Percentiles rank a stretch among this genome's conserved stretches.
Evolutionary conservation across 768 basidiomycete species (phyloP).

Genomic region (Mycena galopus): DNA sequence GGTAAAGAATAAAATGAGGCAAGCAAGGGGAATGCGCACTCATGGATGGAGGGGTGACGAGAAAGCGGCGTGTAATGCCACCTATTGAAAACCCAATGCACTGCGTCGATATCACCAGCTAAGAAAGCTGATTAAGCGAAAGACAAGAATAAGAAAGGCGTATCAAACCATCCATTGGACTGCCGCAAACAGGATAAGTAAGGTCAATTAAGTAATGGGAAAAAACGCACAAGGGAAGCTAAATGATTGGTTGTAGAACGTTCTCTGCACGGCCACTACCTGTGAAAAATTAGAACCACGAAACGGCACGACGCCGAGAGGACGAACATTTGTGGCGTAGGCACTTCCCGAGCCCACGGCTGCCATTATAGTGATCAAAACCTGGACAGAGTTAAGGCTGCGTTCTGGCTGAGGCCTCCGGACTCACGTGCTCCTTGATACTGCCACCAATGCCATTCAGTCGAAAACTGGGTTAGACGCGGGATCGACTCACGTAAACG

Average conservation of each 20-base stretch:
- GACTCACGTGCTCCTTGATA: constrained; percentile 71
- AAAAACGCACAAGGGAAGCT: constrained; percentile 58
- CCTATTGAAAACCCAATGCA: constrained; percentile 71
- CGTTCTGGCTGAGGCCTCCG: neutral
- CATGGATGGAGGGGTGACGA: constrained; percentile 76
- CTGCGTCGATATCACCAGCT: constrained; percentile 79
- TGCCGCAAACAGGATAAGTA: neutral
- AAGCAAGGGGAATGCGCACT: constrained; percentile 50
- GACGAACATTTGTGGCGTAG: constrained; percentile 69
- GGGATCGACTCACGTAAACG: constrained; percentile 58
- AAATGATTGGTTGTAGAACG: constrained; percentile 72
- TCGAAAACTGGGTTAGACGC: no score
- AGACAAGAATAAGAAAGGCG: neutral
- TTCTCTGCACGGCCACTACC: constrained; percentile 79
- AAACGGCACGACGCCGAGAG: constrained; percentile 3
- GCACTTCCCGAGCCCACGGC: constrained; percentile 67
- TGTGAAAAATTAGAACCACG: neutral
- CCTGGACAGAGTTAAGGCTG: constrained; percentile 44
- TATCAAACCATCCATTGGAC: constrained; percentile 27
- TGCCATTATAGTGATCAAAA: constrained; percentile 77
- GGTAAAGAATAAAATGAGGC: neutral
- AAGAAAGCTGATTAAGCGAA: constrained; percentile 39
- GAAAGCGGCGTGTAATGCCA: constrained; percentile 72
- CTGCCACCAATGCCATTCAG: neutral
- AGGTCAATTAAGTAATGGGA: neutral